Base-by-base conservation (phyloP, 2,329 filamentous ascomycete genomes). In the Claviceps quebecensis region DNA sequence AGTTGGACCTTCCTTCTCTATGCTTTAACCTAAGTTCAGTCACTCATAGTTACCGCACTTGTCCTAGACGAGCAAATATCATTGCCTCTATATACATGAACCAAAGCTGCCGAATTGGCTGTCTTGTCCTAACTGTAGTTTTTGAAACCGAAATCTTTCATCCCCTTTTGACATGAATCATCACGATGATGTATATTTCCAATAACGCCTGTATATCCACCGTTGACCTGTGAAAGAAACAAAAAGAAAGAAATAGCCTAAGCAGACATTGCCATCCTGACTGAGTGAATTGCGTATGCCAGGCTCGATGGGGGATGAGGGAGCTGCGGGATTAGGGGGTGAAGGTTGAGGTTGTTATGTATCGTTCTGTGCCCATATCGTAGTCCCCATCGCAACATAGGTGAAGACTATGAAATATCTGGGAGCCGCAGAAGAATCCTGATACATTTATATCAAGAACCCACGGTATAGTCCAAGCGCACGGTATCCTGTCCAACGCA, bases 151-250 rank as follows among this genome's bases (percentile, higher is more conserved):
- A 16, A 16, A 34, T 9, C 1, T 29, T 45, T 23, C 14, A 44
- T 14, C 17, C 40, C 3, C 36, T 17, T 41, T 45, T 51, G 50
- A 38, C 37, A 23, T 55, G 50, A 49, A 29, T 29, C 54, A 52
- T 52, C 54, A 44, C 51, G 6, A 49, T 47, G 45, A 59, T 45
- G n/a, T 45, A 50, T 36, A 39, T 11, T 44, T 23, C 17, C 26
- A 13, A 40, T 29, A 41, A 48, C 47, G 38, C 47, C 47, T 14
- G 38, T 41, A 8, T 26, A 6, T 45, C 16, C 41, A 11, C n/a
- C 14, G 8, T 17, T 34, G n/a, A 4, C 16, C 13, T 45, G 11
- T 26, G 4, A 5, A 16, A 22, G 3, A 22, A 5, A 11, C 19
- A 22, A 37, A 16, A 36, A 14, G 7, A 22, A 37, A 36, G 14